Evolutionary conservation across 805 yeast genomes (phyloP).

Genomic region (Spathaspora sp.): DNA sequence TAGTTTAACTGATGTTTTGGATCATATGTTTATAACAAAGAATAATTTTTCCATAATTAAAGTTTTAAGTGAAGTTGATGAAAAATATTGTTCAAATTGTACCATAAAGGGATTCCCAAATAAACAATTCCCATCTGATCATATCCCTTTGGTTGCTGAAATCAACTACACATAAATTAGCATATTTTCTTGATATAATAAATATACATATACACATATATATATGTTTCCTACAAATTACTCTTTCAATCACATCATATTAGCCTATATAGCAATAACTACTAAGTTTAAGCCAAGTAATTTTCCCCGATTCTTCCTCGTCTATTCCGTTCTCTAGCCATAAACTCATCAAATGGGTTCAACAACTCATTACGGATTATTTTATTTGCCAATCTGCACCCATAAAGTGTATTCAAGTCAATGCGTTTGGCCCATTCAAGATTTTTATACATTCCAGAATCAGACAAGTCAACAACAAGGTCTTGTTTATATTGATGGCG

Average conservation of each 20-base stretch:
- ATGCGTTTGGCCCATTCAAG: conserved; percentile 36
- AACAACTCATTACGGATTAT: conserved; percentile 29
- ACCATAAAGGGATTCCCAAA: conserved; percentile 49
- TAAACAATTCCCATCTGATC: conserved; percentile 56
- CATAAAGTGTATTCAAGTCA: conserved; percentile 22
- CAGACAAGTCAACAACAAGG: conserved; percentile 33
- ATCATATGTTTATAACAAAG: conserved; percentile 53
- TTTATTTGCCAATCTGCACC: conserved; percentile 23
- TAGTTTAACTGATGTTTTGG: conserved; percentile 50
- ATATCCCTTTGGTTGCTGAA: conserved; percentile 36
- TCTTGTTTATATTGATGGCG: conserved; percentile 13
- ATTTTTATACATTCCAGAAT: conserved; percentile 44
- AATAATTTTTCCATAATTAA: conserved; percentile 35
- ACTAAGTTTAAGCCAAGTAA: conserved; percentile 18
- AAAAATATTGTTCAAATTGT: conserved; percentile 19
- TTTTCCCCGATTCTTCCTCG: conserved; percentile 44
- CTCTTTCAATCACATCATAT: neutral
- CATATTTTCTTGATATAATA: neutral
- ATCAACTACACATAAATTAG: conserved; percentile 8
- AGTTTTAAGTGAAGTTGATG: conserved; percentile 51
- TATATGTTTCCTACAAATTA: neutral
- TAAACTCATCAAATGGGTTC: conserved; percentile 24
- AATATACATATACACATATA: neutral
- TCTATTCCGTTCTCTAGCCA: conserved; percentile 30
- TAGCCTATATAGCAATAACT: neutral